Percentiles rank a stretch among this genome's conserved stretches.
phyloP scores from a whole-genome alignment of 108 stramenopile genomes.

The Cyclotella sp. region DNA sequence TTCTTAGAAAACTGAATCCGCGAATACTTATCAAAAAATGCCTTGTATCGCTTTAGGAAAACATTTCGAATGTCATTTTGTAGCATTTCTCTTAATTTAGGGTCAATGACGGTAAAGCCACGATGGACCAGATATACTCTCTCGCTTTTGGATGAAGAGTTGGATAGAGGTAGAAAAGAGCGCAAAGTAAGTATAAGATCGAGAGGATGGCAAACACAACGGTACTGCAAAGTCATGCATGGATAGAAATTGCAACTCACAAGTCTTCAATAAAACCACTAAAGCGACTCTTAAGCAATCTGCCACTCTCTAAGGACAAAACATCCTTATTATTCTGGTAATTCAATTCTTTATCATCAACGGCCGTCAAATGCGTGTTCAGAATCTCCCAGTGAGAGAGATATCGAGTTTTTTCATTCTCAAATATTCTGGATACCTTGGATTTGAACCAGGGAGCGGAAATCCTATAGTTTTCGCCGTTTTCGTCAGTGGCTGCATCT shows the following conservation, averaged over 20 bases:
- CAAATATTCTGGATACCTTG: conserved; percentile 75
- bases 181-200: neutral
- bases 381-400: conserved; percentile 74
- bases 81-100: conserved; percentile 64
- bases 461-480: conserved; percentile 64
- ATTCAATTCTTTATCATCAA: conserved; percentile 72
- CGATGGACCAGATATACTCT: conserved; percentile 71
- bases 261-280: conserved; percentile 87
- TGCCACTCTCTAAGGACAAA: conserved; percentile 81
- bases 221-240: neutral
- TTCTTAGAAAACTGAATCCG: conserved; percentile 86
- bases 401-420: conserved; percentile 81
- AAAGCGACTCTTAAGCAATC: conserved; percentile 84
- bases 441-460: conserved; percentile 79
- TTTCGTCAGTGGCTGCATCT: conserved; percentile 10
- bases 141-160: conserved; percentile 25
- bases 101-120: conserved; percentile 72
- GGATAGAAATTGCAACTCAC: neutral
- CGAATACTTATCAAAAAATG: conserved; percentile 81
- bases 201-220: neutral
- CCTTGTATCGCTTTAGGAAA: conserved; percentile 75
- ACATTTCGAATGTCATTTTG: conserved; percentile 68
- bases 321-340: conserved; percentile 70
- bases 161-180: neutral
- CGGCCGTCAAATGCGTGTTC: conserved; percentile 73